phyloP scores from a whole-genome alignment of 306 rosid genomes.

The Quercus berberidifolia region DNA sequence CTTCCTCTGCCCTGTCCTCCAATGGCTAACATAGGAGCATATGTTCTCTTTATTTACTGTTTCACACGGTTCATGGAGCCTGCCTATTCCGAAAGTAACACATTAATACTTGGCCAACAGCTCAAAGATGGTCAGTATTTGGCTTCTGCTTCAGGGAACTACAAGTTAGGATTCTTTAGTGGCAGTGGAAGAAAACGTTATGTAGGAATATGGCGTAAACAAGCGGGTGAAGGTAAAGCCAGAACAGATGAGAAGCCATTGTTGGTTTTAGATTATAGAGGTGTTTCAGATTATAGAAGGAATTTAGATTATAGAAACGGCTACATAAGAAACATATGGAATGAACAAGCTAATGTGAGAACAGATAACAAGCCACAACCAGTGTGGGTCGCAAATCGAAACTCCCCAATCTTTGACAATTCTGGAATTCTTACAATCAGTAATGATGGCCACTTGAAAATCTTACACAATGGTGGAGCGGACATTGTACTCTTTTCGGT shows the following conservation, averaged over 20 bases:
- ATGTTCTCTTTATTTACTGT: background rate
- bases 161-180: slow-evolving; percentile 19
- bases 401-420: slow-evolving; percentile 1
- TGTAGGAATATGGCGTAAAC: slow-evolving; percentile 2
- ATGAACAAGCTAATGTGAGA: too few species aligned
- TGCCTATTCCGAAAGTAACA: background rate
- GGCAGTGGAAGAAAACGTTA: background rate
- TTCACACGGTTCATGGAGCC: too few species aligned
- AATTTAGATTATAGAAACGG: too few species aligned
- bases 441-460: slow-evolving; percentile 13
- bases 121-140: slow-evolving; percentile 20
- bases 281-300: too few species aligned
- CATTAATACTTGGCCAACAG: slow-evolving; percentile 15
- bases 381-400: slow-evolving; percentile 20
- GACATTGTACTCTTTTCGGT: background rate
- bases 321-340: too few species aligned
- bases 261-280: too few species aligned
- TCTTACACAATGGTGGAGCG: background rate
- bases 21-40: background rate
- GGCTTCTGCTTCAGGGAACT: background rate
- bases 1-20: background rate
- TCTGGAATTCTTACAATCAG: slow-evolving; percentile 18
- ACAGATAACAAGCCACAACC: background rate
- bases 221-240: too few species aligned
- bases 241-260: too few species aligned